Evolutionary conservation across 805 yeast species (phyloP), one percentile per base, ranked within the genome.

Genomic region (Barnettozyma californica): DNA sequence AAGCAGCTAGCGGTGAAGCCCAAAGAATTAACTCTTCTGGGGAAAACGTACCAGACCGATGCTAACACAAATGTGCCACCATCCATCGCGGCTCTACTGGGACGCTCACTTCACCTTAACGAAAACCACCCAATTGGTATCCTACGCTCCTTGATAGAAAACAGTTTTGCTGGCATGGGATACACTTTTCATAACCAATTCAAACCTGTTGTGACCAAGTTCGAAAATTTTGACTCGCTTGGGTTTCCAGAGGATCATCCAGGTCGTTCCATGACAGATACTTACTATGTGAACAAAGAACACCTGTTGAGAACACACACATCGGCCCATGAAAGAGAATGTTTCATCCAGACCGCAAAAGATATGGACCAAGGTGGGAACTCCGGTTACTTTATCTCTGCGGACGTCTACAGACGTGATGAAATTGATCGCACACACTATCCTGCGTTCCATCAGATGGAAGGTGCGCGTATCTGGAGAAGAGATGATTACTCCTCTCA

Each of bases 361-460:
- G 43, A 40, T 20, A 40, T 40, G 31, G 41, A 21, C 31, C 3
- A 67, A 67, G 2, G 74, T 81, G 45, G 62, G 75, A 25, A 82
- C 92, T 0, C 95, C 0, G 98, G 98, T 0, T 94, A 87, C 66
- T 76, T 94, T 54, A 91, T 94, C 42, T 78, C 95, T 11, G 99
- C 98, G 1, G 99, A 94, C 66, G 99, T 94, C 9, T 94, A 91
- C 63, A 77, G 99, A 60, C 77, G 96, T 59, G 99, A 94, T 67
- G 96, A 92, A 60, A 88, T 94, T 48, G 99, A 94, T 66, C 76
- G 87, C 55, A 90, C 98, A 0, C 99, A 94, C 65, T 94, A 94
- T 63, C 98, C 99, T 1, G 97, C 87, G 0, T 94, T 94, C 68
- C 97, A 94, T 61, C 99, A 94, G 67, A 81, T 94, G 89, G 99